Base-by-base conservation (phyloP, 805 yeast genomes). In the Zygoascus bituminiphila region DNA sequence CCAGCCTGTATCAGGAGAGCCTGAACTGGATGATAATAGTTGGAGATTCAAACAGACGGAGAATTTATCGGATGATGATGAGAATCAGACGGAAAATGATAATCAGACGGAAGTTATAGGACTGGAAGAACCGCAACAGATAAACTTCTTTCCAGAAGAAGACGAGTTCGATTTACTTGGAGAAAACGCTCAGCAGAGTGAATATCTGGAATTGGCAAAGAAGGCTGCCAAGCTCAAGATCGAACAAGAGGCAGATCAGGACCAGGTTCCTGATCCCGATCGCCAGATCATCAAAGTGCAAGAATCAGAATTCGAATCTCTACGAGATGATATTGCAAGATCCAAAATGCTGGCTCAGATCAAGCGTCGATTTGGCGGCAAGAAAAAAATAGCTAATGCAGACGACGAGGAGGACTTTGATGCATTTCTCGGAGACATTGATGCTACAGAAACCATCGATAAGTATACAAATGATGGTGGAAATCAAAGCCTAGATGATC, bases 341-440 rank as follows among this genome's bases (percentile, higher is more conserved):
- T 39, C 52, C 42, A 49, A 51, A 38, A 25, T 54, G 29, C 44
- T 41, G 20, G 38, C 36, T 7, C 47, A 48, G 40, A 48, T 56
- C 24, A 53, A 48, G 26, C 29, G 45, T 25, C 41, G 54, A 31
- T 55, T 57, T 22, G 54, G 53, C 6, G 25, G 19, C 39, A 46
- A 23, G 24, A 42, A 17, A 8, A 33, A 35, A 42, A 21, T 5
- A 41, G 19, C 42, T 24, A 15, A 17, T 5, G 46, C 10, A 23
- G 35, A 29, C 1, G 54, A 36, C 2, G 54, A 51, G 22, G 50
- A 49, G 25, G 58, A 57, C 37, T 46, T 56, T 37, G 61, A 57
- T 35, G 53, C 42, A 9, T 57, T 57, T 43, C 47, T 57, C 19
- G 45, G 51, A 20, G 57, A 56, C 10, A 36, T 57, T n/a, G 58